Conservation (phyloP, 371 early-diverging fungal species). For the Mucor saturninus region DNA sequence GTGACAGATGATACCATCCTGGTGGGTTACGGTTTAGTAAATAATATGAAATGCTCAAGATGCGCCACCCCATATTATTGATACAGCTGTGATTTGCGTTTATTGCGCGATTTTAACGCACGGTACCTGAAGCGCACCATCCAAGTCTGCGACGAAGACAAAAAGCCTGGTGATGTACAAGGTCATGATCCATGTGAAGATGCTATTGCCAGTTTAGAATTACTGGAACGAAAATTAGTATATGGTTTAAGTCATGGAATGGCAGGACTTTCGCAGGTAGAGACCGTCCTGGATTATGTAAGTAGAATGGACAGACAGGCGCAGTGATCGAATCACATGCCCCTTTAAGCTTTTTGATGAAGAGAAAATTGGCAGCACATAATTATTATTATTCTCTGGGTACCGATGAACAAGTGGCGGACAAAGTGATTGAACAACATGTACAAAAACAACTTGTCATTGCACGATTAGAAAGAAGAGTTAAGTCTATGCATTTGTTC, state of each 20-base stretch:
- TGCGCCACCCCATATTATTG: constrained; percentile 69
- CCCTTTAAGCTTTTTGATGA: constrained; percentile 18
- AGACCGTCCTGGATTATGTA: constrained; percentile 30
- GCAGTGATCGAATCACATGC: no score
- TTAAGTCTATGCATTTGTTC: constrained; percentile 15
- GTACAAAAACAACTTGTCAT: constrained; percentile 17
- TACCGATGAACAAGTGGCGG: constrained; percentile 22
- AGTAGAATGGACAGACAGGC: no score
- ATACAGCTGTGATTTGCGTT: constrained; percentile 66
- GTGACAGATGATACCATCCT: constrained; percentile 64
- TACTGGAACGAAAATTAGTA: constrained; percentile 57
- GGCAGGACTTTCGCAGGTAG: constrained; percentile 23
- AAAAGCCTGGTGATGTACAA: constrained; percentile 17
- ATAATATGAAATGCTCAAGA: constrained; percentile 67
- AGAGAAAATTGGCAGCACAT: constrained; percentile 10
- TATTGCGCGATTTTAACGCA: constrained; percentile 59
- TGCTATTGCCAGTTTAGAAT: constrained; percentile 69
- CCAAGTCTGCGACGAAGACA: constrained; percentile 43
- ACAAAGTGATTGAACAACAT: constrained; percentile 32
- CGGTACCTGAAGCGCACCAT: constrained; percentile 62
- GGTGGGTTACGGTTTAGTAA: constrained; percentile 77
- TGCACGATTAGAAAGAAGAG: constrained; percentile 19
- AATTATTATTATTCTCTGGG: constrained; percentile 16
- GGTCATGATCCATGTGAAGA: constrained; percentile 80
- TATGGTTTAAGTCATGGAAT: constrained; percentile 39